A percentile compares a stretch with the other conserved stretches of the same genome.
phyloP scores from a whole-genome alignment of 306 rosid species.

The Medicago truncatula region MtrunA17r5.0-ANR NC_053047.1:3679501-3680000 shows the following conservation, averaged over 20 bases:
- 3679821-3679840: neutral
- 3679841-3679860: no score
- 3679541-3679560: conserved; percentile 89
- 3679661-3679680: conserved; percentile 85
- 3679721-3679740: conserved; percentile 65
- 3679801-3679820: neutral
- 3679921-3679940: no score
- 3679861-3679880: no score
- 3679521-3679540: conserved; percentile 28
- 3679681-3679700: conserved; percentile 82
- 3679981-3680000: no score
- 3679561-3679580: conserved; percentile 92
- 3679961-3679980: no score
- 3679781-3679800: neutral
- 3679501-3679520: neutral
- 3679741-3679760: conserved; percentile 2
- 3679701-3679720: conserved; percentile 97
- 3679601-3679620: conserved; percentile 95
- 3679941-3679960: no score
- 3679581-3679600: conserved; percentile 99
- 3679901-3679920: no score
- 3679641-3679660: conserved; percentile 86
- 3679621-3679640: conserved; percentile 96
- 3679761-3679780: conserved; percentile 27
- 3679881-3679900: no score